Evolutionary conservation across 2,329 filamentous ascomycete genomes (phyloP), one percentile per base, ranked within the genome.

Genomic region (Penicillium thymicola): DNA sequence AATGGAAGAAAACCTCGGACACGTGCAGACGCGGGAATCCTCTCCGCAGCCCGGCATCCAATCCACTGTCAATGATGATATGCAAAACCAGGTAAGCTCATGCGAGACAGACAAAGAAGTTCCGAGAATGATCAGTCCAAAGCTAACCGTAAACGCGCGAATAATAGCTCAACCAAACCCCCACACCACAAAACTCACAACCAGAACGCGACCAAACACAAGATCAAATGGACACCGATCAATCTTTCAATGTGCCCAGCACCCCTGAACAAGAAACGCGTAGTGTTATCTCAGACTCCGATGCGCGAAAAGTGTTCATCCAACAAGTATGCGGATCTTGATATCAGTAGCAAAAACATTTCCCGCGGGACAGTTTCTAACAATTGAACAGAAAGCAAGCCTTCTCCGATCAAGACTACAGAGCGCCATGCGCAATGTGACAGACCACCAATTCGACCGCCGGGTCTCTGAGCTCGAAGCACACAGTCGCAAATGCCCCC

Each of bases 391-490:
- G 75, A 76, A 74, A 75, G 75, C 75, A 49, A 66, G 50, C 41
- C 68, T 76, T 11, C 73, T 76, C 45, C 71, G 69, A 49, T 70
- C 54, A 57, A 69, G 69, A 58, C 65, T 77, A 50, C 75, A 75
- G 63, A 70, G 65, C 40, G 75, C 75, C 45, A 75, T 76, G 74
- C 73, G 71, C 43, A 71, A 67, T 51, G 69, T 75, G 41, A 65
- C 66, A 57, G 65, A 72, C 55, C 66, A 73, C 53, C 69, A 75
- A 55, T 70, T 76, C 48, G 75, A 77, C 55, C 72, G 72, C 18
- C 69, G 74, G 16, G 55, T 77, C 30, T 75, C 72, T 21, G 73
- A 73, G n/a, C 67, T 76, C 23, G 74, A 77, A 62, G 73, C 69
- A 37, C 71, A 74, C 58, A 73, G 72, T 43, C 72, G 70, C 46